A percentile compares a stretch with the other conserved stretches of the same genome.
Conservation (phyloP, 2,329 filamentous ascomycete species). For the Paecilomyces formosus region DNA sequence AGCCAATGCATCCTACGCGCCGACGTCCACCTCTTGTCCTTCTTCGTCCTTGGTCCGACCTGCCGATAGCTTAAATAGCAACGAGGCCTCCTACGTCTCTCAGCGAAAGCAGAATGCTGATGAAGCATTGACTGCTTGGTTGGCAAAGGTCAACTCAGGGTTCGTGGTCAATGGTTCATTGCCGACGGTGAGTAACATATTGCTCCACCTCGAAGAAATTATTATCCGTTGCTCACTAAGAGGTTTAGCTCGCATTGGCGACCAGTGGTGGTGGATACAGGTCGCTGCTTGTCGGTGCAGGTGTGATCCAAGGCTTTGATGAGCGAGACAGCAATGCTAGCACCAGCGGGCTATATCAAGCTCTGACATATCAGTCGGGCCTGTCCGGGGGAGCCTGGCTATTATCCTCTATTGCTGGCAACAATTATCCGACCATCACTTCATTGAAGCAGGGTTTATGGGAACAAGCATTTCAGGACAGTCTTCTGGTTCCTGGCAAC, state of each 20-base stretch:
- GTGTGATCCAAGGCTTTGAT: constrained; percentile 39
- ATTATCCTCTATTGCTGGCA: constrained; percentile 38
- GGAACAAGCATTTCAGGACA: constrained; percentile 31
- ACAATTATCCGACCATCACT: constrained; percentile 40
- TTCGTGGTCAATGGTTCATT: background rate
- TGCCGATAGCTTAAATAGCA: background rate
- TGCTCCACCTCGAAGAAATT: background rate
- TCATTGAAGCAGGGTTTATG: constrained; percentile 33
- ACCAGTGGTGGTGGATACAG: constrained; percentile 39
- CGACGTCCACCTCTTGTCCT: too few relatives aligned
- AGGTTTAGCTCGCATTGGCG: constrained; percentile 22
- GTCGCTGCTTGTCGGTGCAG: constrained; percentile 30
- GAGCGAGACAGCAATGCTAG: constrained; percentile 31
- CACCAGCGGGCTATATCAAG: constrained; percentile 39
- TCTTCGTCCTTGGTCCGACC: background rate
- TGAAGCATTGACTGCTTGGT: background rate
- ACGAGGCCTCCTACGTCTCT: background rate
- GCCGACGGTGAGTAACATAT: background rate
- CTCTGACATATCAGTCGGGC: constrained; percentile 39
- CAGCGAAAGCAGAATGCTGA: background rate
- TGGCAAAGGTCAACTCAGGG: background rate
- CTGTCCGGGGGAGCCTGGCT: constrained; percentile 43
- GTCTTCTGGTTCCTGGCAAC: constrained; percentile 28
- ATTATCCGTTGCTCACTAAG: background rate
- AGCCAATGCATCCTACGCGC: too few relatives aligned